Conservation (phyloP, 2,329 filamentous ascomycete genomes). For the Torrubiellomyces zombiae region DNA sequence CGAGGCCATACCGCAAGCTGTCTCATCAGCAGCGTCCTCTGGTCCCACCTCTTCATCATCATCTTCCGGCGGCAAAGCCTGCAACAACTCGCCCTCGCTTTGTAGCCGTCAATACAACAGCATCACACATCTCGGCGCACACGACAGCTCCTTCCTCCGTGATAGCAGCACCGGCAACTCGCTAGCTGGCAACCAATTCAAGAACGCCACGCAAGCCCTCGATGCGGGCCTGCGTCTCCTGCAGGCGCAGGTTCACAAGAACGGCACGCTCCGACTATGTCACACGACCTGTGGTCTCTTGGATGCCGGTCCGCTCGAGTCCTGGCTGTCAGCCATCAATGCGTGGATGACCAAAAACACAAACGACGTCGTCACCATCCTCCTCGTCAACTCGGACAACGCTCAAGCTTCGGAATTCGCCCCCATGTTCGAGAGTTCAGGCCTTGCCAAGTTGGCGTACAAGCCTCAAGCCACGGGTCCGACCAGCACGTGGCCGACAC, state of each 20-base stretch:
- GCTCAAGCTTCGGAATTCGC: slow-evolving; percentile 38
- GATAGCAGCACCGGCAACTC: slow-evolving; percentile 45
- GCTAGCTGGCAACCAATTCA: slow-evolving; percentile 55
- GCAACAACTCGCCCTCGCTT: slow-evolving; percentile 67
- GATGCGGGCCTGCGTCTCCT: slow-evolving; percentile 56
- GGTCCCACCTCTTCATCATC: slow-evolving; percentile 5
- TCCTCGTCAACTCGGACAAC: slow-evolving; percentile 55
- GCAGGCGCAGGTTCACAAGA: slow-evolving; percentile 53
- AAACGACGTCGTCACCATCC: slow-evolving; percentile 59
- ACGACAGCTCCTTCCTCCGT: slow-evolving; percentile 57
- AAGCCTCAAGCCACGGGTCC: slow-evolving; percentile 27
- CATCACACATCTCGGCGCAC: slow-evolving; percentile 63
- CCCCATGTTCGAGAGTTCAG: slow-evolving; percentile 35
- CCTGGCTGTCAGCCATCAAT: slow-evolving; percentile 48
- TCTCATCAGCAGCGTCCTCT: slow-evolving; percentile 4
- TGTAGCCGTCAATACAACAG: slow-evolving; percentile 57
- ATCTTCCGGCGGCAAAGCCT: slow-evolving; percentile 25
- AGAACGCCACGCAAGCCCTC: slow-evolving; percentile 54
- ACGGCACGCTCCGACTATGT: slow-evolving; percentile 47
- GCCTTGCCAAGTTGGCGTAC: slow-evolving; percentile 46
- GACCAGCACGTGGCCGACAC: slow-evolving; percentile 47
- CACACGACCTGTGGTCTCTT: slow-evolving; percentile 51
- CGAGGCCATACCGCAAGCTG: slow-evolving; percentile 10
- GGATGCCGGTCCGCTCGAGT: slow-evolving; percentile 48
- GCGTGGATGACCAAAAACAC: slow-evolving; percentile 53